Evolutionary conservation across 371 early-diverging fungal species (phyloP).

Genomic region (Basidiobolus meristosporus): DNA sequence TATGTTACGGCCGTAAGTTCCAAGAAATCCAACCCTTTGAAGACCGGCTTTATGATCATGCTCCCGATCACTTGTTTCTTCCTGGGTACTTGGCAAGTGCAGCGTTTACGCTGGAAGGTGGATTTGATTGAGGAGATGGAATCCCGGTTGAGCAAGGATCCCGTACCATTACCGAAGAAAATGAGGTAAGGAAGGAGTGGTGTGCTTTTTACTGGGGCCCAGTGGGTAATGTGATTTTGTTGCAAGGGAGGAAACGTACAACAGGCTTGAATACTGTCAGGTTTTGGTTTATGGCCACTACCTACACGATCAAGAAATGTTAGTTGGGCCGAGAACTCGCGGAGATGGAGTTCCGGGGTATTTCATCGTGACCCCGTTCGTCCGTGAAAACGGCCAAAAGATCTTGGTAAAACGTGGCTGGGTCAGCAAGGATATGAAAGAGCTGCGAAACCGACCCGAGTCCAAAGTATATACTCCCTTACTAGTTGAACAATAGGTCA

Average conservation of each 20-base stretch:
- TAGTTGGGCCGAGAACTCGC: constrained; percentile 57
- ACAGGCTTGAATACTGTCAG: constrained; percentile 53
- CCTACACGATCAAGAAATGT: constrained; percentile 52
- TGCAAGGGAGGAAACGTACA: constrained; percentile 8
- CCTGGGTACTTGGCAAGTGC: constrained; percentile 81
- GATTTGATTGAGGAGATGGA: constrained; percentile 52
- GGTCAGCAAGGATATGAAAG: constrained; percentile 52
- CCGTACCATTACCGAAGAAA: constrained; percentile 47
- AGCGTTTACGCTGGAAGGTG: constrained; percentile 78
- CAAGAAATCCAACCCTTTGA: too few species aligned
- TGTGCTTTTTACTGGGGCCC: background rate
- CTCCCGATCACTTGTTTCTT: constrained; percentile 67
- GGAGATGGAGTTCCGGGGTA: constrained; percentile 63
- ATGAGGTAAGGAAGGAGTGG: constrained; percentile 23
- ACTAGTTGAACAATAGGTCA: background rate
- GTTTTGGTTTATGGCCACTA: constrained; percentile 45
- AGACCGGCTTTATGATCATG: constrained; percentile 13
- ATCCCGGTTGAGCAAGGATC: constrained; percentile 33
- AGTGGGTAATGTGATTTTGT: background rate
- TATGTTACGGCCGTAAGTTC: too few species aligned
- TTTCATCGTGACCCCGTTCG: constrained; percentile 67
- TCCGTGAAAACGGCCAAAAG: constrained; percentile 44
- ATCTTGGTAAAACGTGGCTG: constrained; percentile 78
- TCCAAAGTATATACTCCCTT: constrained; percentile 17
- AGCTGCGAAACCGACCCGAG: constrained; percentile 26